These are phyloP conservation scores for Nematodospora valgi DNA, from an alignment of 805 yeast genomes.

Conservation along the genomic window DNA sequence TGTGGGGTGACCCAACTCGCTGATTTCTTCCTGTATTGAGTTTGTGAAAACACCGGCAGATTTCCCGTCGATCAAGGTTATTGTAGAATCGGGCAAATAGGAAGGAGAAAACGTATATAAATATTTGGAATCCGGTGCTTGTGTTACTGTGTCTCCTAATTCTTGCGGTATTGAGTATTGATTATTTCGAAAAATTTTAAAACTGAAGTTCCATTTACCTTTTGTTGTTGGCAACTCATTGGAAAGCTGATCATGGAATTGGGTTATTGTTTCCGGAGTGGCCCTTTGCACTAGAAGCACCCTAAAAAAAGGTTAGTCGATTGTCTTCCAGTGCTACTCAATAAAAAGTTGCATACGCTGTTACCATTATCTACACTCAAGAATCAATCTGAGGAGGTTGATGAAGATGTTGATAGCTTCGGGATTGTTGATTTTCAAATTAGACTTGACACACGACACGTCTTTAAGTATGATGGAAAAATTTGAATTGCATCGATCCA, in stretches of 20 bases:
- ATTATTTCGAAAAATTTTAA: constrained; percentile 67
- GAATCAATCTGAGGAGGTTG: not conserved
- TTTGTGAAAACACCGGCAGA: constrained; percentile 35
- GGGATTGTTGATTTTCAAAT: too few relatives aligned
- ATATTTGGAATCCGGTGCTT: constrained; percentile 40
- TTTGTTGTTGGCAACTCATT: constrained; percentile 60
- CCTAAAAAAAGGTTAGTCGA: constrained; percentile 14
- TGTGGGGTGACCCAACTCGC: constrained; percentile 10
- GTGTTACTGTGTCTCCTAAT: constrained; percentile 20
- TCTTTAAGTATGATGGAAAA: constrained; percentile 1
- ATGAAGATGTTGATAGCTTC: too few relatives aligned
- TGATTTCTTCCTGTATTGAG: constrained; percentile 30
- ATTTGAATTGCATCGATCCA: not conserved
- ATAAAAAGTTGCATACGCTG: constrained; percentile 30
- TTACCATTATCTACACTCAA: constrained; percentile 26
- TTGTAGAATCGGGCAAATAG: constrained; percentile 44
- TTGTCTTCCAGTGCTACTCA: not conserved
- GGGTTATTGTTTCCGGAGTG: constrained; percentile 58
- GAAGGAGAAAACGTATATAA: constrained; percentile 51
- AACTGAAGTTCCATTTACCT: constrained; percentile 67
- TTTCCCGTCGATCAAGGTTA: constrained; percentile 46
- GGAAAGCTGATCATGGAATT: constrained; percentile 67
- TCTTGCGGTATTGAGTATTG: constrained; percentile 45
- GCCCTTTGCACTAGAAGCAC: constrained; percentile 37
- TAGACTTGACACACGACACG: too few relatives aligned